Evolutionary conservation across 2,329 filamentous ascomycete genomes (phyloP), one percentile per base, ranked within the genome.

Genomic region (Aspergillus pseudoviridinutans): DNA sequence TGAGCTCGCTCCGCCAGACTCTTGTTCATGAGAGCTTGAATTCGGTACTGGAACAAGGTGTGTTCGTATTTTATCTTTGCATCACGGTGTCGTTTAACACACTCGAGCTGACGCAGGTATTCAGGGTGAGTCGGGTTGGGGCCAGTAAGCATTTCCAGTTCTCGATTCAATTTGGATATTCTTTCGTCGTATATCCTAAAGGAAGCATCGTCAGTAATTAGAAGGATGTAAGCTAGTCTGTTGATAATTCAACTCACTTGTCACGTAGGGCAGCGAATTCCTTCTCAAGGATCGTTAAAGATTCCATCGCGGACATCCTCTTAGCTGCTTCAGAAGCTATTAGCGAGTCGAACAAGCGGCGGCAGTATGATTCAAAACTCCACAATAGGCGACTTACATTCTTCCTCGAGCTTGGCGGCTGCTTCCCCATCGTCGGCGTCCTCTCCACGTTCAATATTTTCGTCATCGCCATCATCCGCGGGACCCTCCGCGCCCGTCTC

Each of bases 41-140:
- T 78, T 64, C 90, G 89, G 70, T 91, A 89, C 59, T 87, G 83
- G 62, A 89, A 83, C 63, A 94, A 84, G 25, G 85, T 86, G 53
- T 89, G 83, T 66, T 93, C 90, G 64, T 90, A 84, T 61, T 86
- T 84, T 53, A 95, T 79, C 75, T 91, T 95, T 67, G 91, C 88
- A 58, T 92, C 86, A 61, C 90, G 84, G 68, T 93, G 87, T 58
- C 89, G 87, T 75, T 96, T 87, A 55, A 99, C 84, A 70, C 89
- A 92, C 71, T 91, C 86, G 72, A 95, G 87, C 87, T 96, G 95
- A 46, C 90, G 90, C 38, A 97, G 81, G 64, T 92, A 93, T 72
- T 96, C 93, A 38, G 91, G 90, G 71, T 99, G 94, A n/a, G 86
- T 88, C 53, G 83, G 83, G 51, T 82, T 79, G 1, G 82, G 76